Conservation (phyloP, 306 rosid genomes). For the Prinsepia uniflora region DNA sequence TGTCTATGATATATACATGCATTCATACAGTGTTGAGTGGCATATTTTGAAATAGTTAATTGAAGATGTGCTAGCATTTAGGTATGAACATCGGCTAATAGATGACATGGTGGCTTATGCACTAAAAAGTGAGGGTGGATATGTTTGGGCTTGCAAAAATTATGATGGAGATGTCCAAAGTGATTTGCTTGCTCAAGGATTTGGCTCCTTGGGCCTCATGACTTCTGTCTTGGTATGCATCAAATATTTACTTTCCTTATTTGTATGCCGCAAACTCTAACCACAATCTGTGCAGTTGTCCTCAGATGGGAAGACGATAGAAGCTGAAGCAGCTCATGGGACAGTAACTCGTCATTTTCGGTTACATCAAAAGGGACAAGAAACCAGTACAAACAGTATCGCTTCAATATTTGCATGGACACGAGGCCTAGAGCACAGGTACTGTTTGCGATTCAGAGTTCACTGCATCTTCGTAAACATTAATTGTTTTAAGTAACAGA, state of each 20-base stretch:
- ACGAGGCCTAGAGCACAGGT: slow-evolving; percentile 94
- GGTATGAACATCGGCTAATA: slow-evolving; percentile 98
- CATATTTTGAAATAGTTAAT: slow-evolving; percentile 20
- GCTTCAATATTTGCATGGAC: slow-evolving; percentile 99
- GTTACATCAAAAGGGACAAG: slow-evolving; percentile 85
- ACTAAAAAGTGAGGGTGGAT: slow-evolving; percentile 94
- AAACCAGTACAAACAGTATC: slow-evolving; percentile 97
- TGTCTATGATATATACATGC: slow-evolving; percentile 6
- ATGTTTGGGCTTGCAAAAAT: slow-evolving; percentile 99
- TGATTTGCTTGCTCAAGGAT: slow-evolving; percentile 99
- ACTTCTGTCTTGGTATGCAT: slow-evolving; percentile 80
- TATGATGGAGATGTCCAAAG: slow-evolving; percentile 98
- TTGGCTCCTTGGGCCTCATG: slow-evolving; percentile 98
- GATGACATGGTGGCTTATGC: slow-evolving; percentile 99
- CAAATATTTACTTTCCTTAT: slow-evolving; percentile 9
- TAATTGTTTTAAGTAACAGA: neutral
- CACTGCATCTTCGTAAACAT: neutral
- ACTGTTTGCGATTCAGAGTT: slow-evolving; percentile 19
- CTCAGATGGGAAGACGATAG: slow-evolving; percentile 93
- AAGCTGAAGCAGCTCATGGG: slow-evolving; percentile 99
- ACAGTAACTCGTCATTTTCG: slow-evolving; percentile 95
- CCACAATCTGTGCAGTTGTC: slow-evolving; percentile 61
- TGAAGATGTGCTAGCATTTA: slow-evolving; percentile 36
- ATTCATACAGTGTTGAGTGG: slow-evolving; percentile 8
- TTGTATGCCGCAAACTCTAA: slow-evolving; percentile 14